These are phyloP conservation scores for Wickerhamiella kurtzmanii DNA, from an alignment of 805 yeast genomes.

Conservation along the genomic window DNA sequence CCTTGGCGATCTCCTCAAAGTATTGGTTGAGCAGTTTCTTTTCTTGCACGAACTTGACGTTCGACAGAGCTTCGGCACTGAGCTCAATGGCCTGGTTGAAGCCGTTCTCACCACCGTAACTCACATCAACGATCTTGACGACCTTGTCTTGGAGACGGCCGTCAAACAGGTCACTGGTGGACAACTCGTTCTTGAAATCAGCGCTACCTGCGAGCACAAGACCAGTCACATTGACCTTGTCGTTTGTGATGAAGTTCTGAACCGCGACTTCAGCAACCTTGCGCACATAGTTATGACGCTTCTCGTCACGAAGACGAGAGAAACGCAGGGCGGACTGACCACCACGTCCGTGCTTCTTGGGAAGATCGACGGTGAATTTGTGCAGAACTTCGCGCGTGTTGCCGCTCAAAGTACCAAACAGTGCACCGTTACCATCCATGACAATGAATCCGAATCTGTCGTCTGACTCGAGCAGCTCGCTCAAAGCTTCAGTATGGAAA, in stretches of 20 bases:
- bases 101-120: slow-evolving; percentile 99
- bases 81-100: slow-evolving; percentile 98
- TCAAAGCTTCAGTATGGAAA: slow-evolving; percentile 92
- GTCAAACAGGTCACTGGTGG: slow-evolving; percentile 88
- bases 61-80: slow-evolving; percentile 91
- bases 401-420: slow-evolving; percentile 91
- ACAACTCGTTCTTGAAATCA: slow-evolving; percentile 91
- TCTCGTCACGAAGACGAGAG: slow-evolving; percentile 96
- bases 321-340: slow-evolving; percentile 99
- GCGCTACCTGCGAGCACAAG: slow-evolving; percentile 97
- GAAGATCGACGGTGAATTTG: slow-evolving; percentile 92
- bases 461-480: slow-evolving; percentile 88
- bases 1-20: slow-evolving; percentile 96
- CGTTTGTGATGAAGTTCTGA: slow-evolving; percentile 88
- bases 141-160: slow-evolving; percentile 75
- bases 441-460: slow-evolving; percentile 94
- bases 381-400: slow-evolving; percentile 93
- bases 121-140: slow-evolving; percentile 86
- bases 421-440: slow-evolving; percentile 98
- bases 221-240: slow-evolving; percentile 89
- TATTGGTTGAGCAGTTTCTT: slow-evolving; percentile 84
- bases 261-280: slow-evolving; percentile 98
- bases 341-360: slow-evolving; percentile 99
- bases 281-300: slow-evolving; percentile 96
- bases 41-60: slow-evolving; percentile 96